Base-by-base conservation (phyloP, 2,329 filamentous ascomycete species). In the Annulohypoxylon truncatum region DNA sequence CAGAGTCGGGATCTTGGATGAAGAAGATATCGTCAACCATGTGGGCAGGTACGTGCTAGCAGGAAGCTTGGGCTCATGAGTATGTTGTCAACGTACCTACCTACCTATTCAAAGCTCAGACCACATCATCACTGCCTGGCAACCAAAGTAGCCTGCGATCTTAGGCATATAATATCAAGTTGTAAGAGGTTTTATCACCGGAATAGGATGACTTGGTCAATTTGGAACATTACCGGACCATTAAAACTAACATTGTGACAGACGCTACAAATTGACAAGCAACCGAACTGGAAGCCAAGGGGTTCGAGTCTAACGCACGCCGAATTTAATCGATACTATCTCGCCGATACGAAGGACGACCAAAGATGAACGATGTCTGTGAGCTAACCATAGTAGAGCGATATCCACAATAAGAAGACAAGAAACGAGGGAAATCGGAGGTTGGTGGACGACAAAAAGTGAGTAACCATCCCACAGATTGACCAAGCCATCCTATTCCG, bases 181-280 rank as follows among this genome's bases (percentile, higher is more conserved):
- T 22, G 20, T 26, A 31, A 10, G 10, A 22, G 3, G 4, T 44
- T 24, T 24, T 38, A 28, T n/a, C 22, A 40, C 20, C 46, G 13
- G 28, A 51, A 51, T 42, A 46, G 40, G 50, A 42, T 61, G 50
- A 12, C 50, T 42, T 61, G 38, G 58, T 54, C 58, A 26, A 54
- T 6, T 61, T 3, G 35, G 8, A 29, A 40, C 2, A 26, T 3
- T 22, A 38, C 13, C 22, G 29, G 22, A 35, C n/a, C 8, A 8
- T 33, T 24, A n/a, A 28, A 15, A 35, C 33, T 42, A 51, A 59
- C 29, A 35, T 18, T n/a, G 4, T 50, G 5, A 31, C 26, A 20
- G 35, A 12, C 13, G 29, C 5, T n/a, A 15, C 24, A 1, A 26
- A 9, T 29, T 24, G 20, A 22, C 42, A n/a, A 13, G 5, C 24